These are phyloP conservation scores for Triticum timopheevii DNA, from an alignment of 176 grass and related monocot species.

Conservation along the genomic window DNA sequence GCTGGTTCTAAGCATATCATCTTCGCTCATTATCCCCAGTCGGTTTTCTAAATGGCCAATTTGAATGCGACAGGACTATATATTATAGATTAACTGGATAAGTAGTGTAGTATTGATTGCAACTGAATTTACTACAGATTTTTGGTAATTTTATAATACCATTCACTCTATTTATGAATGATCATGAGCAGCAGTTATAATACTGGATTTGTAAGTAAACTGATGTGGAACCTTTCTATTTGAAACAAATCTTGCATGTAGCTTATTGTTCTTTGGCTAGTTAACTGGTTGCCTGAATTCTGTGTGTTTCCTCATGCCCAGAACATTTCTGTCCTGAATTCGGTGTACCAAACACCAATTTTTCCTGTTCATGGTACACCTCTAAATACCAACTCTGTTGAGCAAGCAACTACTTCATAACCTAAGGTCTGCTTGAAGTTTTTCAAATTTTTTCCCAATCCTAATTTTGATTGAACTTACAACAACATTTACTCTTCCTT, in stretches of 20 bases:
- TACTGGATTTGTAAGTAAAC: not conserved
- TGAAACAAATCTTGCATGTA: not conserved
- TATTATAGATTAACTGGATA: not conserved
- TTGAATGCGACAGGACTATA: not conserved
- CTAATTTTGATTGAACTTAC: too few species aligned
- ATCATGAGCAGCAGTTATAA: not conserved
- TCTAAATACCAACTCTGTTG: too few species aligned
- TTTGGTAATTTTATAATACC: not conserved
- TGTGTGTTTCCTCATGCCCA: too few species aligned
- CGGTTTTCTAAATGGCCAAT: not conserved
- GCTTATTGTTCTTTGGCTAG: not conserved
- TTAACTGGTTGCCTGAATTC: not conserved
- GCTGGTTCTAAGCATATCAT: not conserved
- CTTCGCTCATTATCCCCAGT: not conserved
- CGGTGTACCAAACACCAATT: too few species aligned
- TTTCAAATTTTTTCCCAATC: too few species aligned
- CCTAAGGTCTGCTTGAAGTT: too few species aligned
- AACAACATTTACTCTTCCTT: too few species aligned
- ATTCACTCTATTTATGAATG: not conserved
- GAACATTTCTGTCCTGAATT: too few species aligned
- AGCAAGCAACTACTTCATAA: too few species aligned
- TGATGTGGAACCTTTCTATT: not conserved
- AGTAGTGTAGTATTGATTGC: constrained; percentile 1
- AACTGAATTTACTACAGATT: not conserved
- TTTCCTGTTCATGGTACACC: too few species aligned